Evolutionary conservation across 2,329 filamentous ascomycete species (phyloP).

Genomic region (Diplodia sapinea): DNA sequence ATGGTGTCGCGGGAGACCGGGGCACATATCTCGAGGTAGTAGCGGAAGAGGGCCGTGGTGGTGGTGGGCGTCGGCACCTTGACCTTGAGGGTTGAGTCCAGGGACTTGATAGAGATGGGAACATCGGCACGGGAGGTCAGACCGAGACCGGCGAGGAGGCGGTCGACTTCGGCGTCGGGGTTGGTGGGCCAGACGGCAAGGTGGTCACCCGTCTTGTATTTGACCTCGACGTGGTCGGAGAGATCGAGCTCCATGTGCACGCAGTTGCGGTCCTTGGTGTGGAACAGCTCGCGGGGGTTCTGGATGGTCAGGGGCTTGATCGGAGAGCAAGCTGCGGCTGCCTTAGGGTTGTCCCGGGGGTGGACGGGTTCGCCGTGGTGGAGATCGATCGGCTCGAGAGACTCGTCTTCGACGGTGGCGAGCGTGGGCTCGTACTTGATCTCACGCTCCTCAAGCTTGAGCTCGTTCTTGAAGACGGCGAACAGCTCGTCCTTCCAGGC

Average conservation of each 20-base stretch:
- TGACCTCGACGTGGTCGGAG: constrained; percentile 42
- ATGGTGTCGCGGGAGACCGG: constrained; percentile 50
- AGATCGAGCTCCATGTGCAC: constrained; percentile 52
- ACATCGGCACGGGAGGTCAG: constrained; percentile 35
- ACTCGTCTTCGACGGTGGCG: constrained; percentile 35
- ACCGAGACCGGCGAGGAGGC: constrained; percentile 42
- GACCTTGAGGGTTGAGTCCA: constrained; percentile 41
- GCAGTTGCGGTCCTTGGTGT: constrained; percentile 47
- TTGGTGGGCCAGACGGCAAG: constrained; percentile 51
- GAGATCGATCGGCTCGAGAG: constrained; percentile 38
- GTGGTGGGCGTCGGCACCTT: constrained; percentile 51
- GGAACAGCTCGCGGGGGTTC: constrained; percentile 45
- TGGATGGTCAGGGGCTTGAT: constrained; percentile 43
- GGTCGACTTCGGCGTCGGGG: constrained; percentile 47
- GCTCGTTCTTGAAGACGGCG: constrained; percentile 39
- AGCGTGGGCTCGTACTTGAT: constrained; percentile 45
- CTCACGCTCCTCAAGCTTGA: constrained; percentile 44
- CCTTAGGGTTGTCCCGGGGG: constrained; percentile 31
- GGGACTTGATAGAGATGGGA: constrained; percentile 40
- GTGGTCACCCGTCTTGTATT: constrained; percentile 54
- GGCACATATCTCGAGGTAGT: constrained; percentile 56
- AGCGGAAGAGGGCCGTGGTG: constrained; percentile 48
- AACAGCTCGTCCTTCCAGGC: constrained; percentile 51
- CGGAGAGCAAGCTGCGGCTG: constrained; percentile 41
- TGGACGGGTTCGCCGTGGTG: constrained; percentile 35